Conservation (phyloP, 78 protist species). For the Isochrysis galbana region DNA sequence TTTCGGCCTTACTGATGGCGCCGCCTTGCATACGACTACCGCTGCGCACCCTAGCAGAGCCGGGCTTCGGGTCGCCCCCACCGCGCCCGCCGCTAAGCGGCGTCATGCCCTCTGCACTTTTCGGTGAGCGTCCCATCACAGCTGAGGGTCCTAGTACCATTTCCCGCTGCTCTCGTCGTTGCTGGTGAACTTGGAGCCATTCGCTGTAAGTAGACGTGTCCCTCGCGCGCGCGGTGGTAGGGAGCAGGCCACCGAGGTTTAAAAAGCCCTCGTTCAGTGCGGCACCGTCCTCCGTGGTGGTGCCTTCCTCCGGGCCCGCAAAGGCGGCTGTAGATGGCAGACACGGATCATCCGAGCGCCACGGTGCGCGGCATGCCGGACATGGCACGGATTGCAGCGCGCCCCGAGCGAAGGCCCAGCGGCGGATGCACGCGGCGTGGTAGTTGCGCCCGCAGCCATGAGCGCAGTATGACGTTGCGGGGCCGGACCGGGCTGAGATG, state of each 20-base stretch:
- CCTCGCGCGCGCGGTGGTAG: background rate
- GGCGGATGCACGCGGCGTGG: background rate
- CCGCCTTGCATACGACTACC: no score
- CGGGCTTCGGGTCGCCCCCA: no score
- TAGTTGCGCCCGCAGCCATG: background rate
- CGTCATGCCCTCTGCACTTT: no score
- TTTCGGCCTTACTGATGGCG: no score
- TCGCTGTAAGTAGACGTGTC: background rate
- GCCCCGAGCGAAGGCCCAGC: background rate
- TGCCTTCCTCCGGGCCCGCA: background rate
- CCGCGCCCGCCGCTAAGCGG: no score
- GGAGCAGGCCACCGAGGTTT: conserved; percentile 2
- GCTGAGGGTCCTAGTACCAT: no score
- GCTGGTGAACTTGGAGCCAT: background rate
- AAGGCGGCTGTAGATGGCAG: background rate
- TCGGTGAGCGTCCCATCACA: no score
- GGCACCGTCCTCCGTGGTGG: background rate
- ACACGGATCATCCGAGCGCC: background rate
- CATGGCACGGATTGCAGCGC: background rate
- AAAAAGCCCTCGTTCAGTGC: background rate
- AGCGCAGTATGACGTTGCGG: background rate
- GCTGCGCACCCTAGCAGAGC: no score
- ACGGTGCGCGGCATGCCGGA: background rate
- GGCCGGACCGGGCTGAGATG: background rate
- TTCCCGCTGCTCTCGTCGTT: background rate